Base-by-base conservation (phyloP, 2,329 filamentous ascomycete genomes). In the Neospermospora avenae region DNA sequence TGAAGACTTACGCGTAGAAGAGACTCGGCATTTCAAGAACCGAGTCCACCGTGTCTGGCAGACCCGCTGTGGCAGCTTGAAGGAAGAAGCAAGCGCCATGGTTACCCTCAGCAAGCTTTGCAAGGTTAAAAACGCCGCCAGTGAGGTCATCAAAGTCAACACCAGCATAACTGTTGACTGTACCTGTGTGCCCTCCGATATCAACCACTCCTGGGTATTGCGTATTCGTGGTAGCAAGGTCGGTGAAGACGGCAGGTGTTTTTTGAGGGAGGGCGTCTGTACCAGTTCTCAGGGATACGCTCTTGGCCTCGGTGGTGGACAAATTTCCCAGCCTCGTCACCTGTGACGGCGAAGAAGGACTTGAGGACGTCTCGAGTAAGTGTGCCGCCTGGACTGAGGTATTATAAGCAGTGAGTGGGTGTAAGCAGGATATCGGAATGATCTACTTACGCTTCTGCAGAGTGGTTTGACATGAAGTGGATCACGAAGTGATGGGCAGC, bases 401-500 rank as follows among this genome's bases (percentile, higher is more conserved):
- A 20, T 3, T 10, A 18, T 39, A 16, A n/a, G 37, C 37, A 16
- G 39, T 20, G n/a, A 8, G 18, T 42, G 39, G 20, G 4, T 42
- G 39, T 5, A 11, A n/a, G 14, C 7, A n/a, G 4, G 8, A 20
- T 7, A n/a, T 4, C 18, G 34, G 16, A n/a, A n/a, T n/a, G 34
- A 3, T 37, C 11, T 37, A 37, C n/a, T 16, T 42, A 39, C 6
- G 18, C 39, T 42, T 8, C 16, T 18, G 39, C 39, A 42, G 39
- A 42, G 39, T 71, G 65, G 57, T 74, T 74, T 11, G 61, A 63
- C 58, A 74, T 70, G 58, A 72, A 68, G 11, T 67, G 63, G 56
- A 67, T 68, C 37, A 69, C 59, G 55, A 74, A 73, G 4, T 64
- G 64, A 55, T 68, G 71, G 10, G 62, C 71, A 16, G 69, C 70